Evolutionary conservation across 2,329 filamentous ascomycete genomes (phyloP), one percentile per base, ranked within the genome.

Genomic region (Xylaria sp.): DNA sequence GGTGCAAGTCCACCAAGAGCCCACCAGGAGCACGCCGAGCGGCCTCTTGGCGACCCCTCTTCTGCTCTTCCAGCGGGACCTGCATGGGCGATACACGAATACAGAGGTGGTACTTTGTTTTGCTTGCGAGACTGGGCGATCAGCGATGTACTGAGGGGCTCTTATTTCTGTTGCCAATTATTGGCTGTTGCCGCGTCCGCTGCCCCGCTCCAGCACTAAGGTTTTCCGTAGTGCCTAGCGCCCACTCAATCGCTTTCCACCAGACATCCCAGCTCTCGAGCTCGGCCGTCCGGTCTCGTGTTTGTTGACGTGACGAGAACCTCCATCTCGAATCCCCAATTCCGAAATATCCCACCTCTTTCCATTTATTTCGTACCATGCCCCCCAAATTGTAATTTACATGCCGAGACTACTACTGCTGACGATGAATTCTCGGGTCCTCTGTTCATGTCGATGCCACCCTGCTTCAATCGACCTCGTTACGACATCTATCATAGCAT

Each of bases 141-240:
- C 12, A 17, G 7, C 28, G 17, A 25, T 61, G 62, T 65, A 65
- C 62, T 65, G 62, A 54, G 62, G 58, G 62, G 62, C 61, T 46
- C 12, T 58, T 53, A 33, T 40, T 54, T 57, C 51, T 25, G 38
- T 53, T 46, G 38, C 17, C 56, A 56, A 51, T 46, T 46, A 60
- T 55, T 56, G 61, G 61, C 46, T n/a, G 51, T 4, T 40, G 60
- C 28, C 31, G 19, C 50, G 37, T 49, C 43, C 31, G 23, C 28
- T 42, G 50, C 60, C 55, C 60, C 60, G 55, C 60, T 45, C 37
- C 55, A 45, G 40, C 46, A 17, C 55, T 47, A 42, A 55, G 60
- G 60, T 59, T 53, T 59, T 63, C 55, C 58, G 19, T 42, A 15
- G 12, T 23, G 25, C 11, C 19, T 45, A 35, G 49, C 19, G 19